Evolutionary conservation across 2,329 filamentous ascomycete genomes (phyloP).

Genomic region (Phialemoniopsis sp.): DNA sequence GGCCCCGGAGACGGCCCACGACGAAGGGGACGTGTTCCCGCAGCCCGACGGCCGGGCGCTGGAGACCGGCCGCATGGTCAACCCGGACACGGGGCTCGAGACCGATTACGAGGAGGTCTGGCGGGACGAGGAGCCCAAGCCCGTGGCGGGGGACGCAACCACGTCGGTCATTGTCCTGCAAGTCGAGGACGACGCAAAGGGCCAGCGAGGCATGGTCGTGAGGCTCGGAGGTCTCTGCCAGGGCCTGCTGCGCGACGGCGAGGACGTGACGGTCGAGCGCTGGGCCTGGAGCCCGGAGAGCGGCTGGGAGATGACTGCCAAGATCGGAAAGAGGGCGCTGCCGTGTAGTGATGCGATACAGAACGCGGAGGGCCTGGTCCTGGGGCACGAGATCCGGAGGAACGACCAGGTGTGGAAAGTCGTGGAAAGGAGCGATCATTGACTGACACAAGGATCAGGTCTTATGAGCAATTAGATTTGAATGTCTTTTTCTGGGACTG

Average conservation of each 20-base stretch:
- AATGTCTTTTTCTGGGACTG: too few relatives aligned
- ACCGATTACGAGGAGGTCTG: conserved; percentile 66
- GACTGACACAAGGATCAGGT: too few relatives aligned
- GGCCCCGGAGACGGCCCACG: conserved; percentile 31
- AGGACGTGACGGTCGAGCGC: conserved; percentile 44
- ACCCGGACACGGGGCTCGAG: conserved; percentile 45
- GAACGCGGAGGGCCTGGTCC: conserved; percentile 7
- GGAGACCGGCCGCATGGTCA: conserved; percentile 57
- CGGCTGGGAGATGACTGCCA: conserved; percentile 29
- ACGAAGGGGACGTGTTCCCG: conserved; percentile 54
- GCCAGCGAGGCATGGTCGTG: conserved; percentile 45
- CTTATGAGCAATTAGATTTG: too few relatives aligned
- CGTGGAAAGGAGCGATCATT: conserved; percentile 2
- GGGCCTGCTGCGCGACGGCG: conserved; percentile 44
- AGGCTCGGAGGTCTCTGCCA: conserved; percentile 52
- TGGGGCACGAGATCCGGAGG: conserved; percentile 11
- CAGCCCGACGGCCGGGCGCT: conserved; percentile 35
- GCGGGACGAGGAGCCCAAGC: conserved; percentile 32
- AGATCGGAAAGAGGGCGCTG: conserved; percentile 25
- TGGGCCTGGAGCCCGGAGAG: conserved; percentile 40
- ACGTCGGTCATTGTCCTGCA: conserved; percentile 32
- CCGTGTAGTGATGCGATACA: conserved; percentile 24
- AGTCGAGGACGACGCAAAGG: conserved; percentile 23
- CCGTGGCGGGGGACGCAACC: conserved; percentile 6
- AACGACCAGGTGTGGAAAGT: conserved; percentile 10